Base-by-base conservation (phyloP, 1,284 basidiomycete genomes). In the Cutaneotrichosporon mucoides region DNA sequence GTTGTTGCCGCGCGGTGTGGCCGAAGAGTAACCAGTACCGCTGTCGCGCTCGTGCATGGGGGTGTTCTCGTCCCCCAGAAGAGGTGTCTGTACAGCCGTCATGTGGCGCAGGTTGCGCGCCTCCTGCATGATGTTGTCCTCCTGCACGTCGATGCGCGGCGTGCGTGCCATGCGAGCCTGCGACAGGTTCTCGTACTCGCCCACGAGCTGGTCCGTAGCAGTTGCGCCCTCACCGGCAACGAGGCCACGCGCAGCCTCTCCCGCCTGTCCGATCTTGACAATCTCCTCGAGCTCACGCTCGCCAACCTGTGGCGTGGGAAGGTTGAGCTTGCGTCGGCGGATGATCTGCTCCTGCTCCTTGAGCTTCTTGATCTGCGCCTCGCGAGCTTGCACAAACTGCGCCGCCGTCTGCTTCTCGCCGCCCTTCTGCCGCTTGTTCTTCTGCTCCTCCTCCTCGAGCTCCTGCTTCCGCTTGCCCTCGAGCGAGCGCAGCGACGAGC, bases 291-390 rank as follows among this genome's bases (percentile, higher is more conserved):
- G 79, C 78, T 99, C 95, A 6, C 83, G 80, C 78, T 99, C 93
- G n/a, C 90, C 90, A 4, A 99, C 96, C 73, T 99, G 95, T 2
- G 95, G 92, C 16, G 83, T 81, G 0, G 96, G 96, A 10, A 99
- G 82, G 60, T 86, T 85, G 50, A 99, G 82, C 76, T 90, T 91
- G 67, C 92, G 81, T 62, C 96, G 81, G 68, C 92, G 86, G 34
- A 91, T 89, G 60, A 99, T 94, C 59, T 91, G 91, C 76, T 98
- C 93, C 15, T 93, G 93, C 76, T 99, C 95, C 75, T 95, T 95
- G 64, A 98, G 82, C 77, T 94, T 94, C 73, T 95, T 90, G 65
- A 99, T 95, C 74, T 98, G 93, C 2, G 92, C 93, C 74, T 99
- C 94, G 61, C 94, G 87, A 6, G 92, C 90, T 33, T 92, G 87